Conservation (phyloP, 495 filamentous ascomycete species). For the Penicillium dipodomyicola region DNA sequence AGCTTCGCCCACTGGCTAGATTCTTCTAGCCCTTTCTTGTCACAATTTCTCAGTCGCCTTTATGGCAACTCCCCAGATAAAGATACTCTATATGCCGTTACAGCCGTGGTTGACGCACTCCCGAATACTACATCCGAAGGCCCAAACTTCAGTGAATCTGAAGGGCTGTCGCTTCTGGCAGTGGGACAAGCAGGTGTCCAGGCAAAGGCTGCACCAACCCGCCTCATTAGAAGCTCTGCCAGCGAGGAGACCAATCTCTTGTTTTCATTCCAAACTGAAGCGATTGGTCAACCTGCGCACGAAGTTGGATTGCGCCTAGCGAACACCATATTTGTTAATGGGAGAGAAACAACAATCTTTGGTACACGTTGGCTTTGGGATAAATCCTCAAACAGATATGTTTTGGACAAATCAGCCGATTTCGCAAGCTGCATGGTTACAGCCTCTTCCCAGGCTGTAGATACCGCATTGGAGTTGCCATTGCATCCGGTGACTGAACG, state of each 20-base stretch:
- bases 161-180: conserved; percentile 39
- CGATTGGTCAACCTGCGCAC: conserved; percentile 15
- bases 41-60: conserved; percentile 30
- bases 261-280: conserved; percentile 24
- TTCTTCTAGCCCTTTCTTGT: conserved; percentile 30
- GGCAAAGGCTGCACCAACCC: conserved; percentile 33
- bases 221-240: conserved; percentile 33
- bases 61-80: conserved; percentile 12
- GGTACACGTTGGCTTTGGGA: conserved; percentile 53
- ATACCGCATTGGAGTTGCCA: conserved; percentile 43
- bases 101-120: conserved; percentile 41
- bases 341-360: conserved; percentile 59
- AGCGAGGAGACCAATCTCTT: conserved; percentile 36
- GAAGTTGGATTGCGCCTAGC: conserved; percentile 61
- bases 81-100: conserved; percentile 27
- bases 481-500: conserved; percentile 63
- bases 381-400: conserved; percentile 19
- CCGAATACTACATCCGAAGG: conserved; percentile 19
- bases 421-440: conserved; percentile 34
- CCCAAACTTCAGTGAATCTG: conserved; percentile 19
- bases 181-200: conserved; percentile 26
- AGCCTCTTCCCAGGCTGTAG: conserved; percentile 16
- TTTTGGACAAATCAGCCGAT: conserved; percentile 27
- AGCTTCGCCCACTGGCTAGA: conserved; percentile 44
- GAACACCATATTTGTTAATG: conserved; percentile 75